Evolutionary conservation across 345 rosid species (phyloP).

Genomic region (Eucalyptus guilfoylei): DNA sequence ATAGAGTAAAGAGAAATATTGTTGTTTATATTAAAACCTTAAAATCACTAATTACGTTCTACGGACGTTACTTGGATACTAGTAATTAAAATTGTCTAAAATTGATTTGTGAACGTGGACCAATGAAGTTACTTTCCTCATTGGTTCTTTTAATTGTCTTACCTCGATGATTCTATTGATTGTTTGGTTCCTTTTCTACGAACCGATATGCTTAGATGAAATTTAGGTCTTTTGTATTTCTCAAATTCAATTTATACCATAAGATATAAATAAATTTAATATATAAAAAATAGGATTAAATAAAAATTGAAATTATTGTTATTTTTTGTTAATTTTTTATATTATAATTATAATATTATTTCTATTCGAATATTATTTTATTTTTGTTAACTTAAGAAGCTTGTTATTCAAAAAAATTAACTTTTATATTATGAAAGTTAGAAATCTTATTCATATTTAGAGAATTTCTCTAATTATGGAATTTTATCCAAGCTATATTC

Average conservation of each 20-base stretch:
- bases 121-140: not conserved
- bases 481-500: not conserved
- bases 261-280: too few relatives aligned
- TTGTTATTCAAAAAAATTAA: too few relatives aligned
- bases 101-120: not conserved
- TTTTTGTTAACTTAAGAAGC: too few relatives aligned
- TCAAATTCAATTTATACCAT: not conserved
- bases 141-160: not conserved
- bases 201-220: not conserved
- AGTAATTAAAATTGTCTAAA: not conserved
- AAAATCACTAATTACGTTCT: not conserved
- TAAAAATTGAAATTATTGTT: too few relatives aligned
- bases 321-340: too few relatives aligned
- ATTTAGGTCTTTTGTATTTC: not conserved
- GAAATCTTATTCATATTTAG: too few relatives aligned
- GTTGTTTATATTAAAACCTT: not conserved
- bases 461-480: not conserved
- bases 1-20: rapidly evolving
- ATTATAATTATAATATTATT: too few relatives aligned
- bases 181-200: not conserved
- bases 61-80: rapidly evolving
- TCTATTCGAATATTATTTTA: too few relatives aligned
- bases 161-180: not conserved
- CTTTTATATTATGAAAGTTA: too few relatives aligned
- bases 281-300: too few relatives aligned